A percentile compares a stretch with the other conserved stretches of the same genome.
Evolutionary conservation across 202 grass and related monocot species (phyloP).

Genomic region (Schoenoplectus triqueter): DNA sequence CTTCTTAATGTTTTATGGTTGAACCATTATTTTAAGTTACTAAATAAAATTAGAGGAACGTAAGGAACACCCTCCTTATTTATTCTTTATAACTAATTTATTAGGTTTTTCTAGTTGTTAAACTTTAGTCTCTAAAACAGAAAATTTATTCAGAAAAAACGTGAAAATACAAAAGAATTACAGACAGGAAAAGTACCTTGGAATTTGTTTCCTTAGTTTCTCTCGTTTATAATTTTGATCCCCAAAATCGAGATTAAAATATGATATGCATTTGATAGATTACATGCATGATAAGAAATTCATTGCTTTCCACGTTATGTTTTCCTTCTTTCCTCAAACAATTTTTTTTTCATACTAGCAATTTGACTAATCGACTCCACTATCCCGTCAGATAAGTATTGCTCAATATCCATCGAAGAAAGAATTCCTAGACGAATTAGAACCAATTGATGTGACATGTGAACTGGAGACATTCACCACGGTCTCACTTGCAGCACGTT

Average conservation of each 20-base stretch:
- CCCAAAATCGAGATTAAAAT: background rate
- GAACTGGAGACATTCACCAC: background rate
- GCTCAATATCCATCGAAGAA: background rate
- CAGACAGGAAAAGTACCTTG: background rate
- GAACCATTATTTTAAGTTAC: background rate
- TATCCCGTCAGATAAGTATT: background rate
- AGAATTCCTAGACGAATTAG: background rate
- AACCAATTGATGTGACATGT: background rate
- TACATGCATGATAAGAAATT: background rate
- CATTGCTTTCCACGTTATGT: background rate
- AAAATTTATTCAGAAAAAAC: background rate
- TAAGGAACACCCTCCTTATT: background rate
- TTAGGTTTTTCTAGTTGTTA: background rate
- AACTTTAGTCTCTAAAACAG: background rate
- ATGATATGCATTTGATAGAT: background rate
- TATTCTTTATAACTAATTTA: background rate
- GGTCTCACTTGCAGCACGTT: background rate
- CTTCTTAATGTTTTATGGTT: background rate
- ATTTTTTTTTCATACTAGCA: background rate
- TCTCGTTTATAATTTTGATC: background rate
- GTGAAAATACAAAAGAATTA: background rate
- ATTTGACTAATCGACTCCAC: background rate
- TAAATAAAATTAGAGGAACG: background rate
- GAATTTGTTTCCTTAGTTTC: background rate
- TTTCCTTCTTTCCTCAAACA: background rate